Evolutionary conservation across 192 early-diverging fungal species (phyloP), one percentile per base, ranked within the genome.

Genomic region (Umbelopsis ramanniana): DNA sequence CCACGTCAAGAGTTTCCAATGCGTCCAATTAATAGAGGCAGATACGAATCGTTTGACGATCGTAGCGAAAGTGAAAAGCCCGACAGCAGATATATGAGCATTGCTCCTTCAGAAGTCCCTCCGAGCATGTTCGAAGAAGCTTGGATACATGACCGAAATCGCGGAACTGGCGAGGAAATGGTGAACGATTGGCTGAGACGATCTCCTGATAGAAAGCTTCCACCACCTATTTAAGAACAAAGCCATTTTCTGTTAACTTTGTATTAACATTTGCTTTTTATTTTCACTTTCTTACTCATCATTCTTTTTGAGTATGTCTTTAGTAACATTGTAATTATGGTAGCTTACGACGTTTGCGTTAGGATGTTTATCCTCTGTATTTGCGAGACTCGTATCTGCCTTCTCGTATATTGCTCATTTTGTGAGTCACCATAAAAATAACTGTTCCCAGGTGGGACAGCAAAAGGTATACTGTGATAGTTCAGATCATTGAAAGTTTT

Each of bases 121-220:
- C 57, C 57, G 14, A 63, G 57, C 26, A 63, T 63, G 57, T 63
- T 37, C 37, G 57, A 63, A 12, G 57, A 63, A 19, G 57, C 57
- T 14, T 63, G 57, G 57, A 63, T 63, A 2, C 57, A 63, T 26
- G 57, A 63, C 33, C 57, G 57, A 33, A 29, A 22, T 37, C 57
- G 57, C 19, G 57, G 29, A 11, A 12, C 11, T 43, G 33, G 57
- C 15, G 57, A 63, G 11, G 57, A 63, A 6, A 6, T 63, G 2
- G 57, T 63, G 24, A 63, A 63, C 19, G 57, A 63, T 35, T 63
- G 57, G 57, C 33, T 63, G 10, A 26, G 57, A 5, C 57, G 26
- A 35, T 63, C 57, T 63, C 57, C 57, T 37, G 57, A 63, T 33
- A 63, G 57, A 63, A 63, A 63, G 26, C 57, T 35, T 7, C 40